Evolutionary conservation across 73 alveolate genomes (phyloP), one percentile per base, ranked within the genome.

Genomic region (Tetrahymena malaccensis): DNA sequence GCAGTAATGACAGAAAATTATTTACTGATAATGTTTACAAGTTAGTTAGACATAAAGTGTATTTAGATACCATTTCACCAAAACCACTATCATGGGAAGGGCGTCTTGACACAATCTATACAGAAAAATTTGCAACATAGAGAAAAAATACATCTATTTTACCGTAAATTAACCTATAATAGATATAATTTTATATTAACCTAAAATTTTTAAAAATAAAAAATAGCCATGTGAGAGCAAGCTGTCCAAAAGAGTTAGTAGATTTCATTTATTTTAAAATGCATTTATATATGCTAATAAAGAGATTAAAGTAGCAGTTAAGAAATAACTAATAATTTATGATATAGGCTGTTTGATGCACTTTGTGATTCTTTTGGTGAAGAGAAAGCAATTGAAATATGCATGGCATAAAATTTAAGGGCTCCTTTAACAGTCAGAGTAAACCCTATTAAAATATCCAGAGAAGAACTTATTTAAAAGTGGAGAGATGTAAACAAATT

Each of bases 281-380:
- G 89, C 89, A 70, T 31, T n/a, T 10, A 19, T 12, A 8, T 70
- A 27, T 70, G 34, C 89, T 4, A 22, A 70, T 19, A 31, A 11
- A 70, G 10, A n/a, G 19, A 12, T 70, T 70, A 19, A 22, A n/a
- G 17, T 15, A 22, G 17, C 6, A 22, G 9, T 9, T 27, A 11
- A 70, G 35, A 70, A 70, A 27, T 27, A 0, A 12, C 25, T 27
- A 70, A 7, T 70, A 22, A 22, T 27, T 70, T 70, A 70, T 27
- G 25, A 27, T 2, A 70, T 70, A 95, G 97, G 22, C 95, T 98
- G 33, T 98, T 95, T 94, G 97, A 97, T 70, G 93, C 57, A 34
- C 44, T 98, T 6, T 95, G 96, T 19, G 97, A 95, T 70, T 97
- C 98, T 31, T 96, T 97, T 96, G 99, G 99, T 31, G 97, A 96